These are phyloP conservation scores for Ilyonectria destructans DNA, from an alignment of 2,329 filamentous ascomycete genomes.

Conservation along the genomic window DNA sequence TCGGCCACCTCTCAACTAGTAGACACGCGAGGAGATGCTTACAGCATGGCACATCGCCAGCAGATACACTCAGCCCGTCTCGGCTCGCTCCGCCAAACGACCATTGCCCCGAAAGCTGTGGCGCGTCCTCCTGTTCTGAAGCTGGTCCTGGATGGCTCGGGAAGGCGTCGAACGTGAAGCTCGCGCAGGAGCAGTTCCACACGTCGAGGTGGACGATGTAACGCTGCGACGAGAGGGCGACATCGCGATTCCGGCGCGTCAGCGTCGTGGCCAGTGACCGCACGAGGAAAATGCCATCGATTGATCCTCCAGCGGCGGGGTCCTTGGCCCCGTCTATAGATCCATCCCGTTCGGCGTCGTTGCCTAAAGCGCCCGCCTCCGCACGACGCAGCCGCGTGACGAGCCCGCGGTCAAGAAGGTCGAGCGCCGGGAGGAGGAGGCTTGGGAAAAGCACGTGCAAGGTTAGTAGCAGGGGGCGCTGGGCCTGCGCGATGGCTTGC, in stretches of 20 bases:
- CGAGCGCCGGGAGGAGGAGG: constrained; percentile 86
- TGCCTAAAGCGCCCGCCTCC: background rate
- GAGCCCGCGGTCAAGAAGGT: constrained; percentile 86
- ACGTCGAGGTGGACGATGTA: constrained; percentile 83
- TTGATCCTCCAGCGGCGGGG: constrained; percentile 21
- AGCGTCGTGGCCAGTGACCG: constrained; percentile 68
- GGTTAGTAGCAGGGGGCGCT: constrained; percentile 77
- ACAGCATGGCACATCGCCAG: constrained; percentile 73
- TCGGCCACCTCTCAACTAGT: constrained; percentile 77
- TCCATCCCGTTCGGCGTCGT: constrained; percentile 23
- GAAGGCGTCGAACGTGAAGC: constrained; percentile 84
- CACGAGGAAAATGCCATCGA: constrained; percentile 71
- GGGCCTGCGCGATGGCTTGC: constrained; percentile 45
- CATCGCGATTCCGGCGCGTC: constrained; percentile 44
- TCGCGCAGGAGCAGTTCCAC: constrained; percentile 94
- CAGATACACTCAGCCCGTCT: constrained; percentile 51
- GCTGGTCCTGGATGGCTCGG: constrained; percentile 43
- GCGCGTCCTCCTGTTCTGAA: background rate
- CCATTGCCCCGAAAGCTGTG: constrained; percentile 44
- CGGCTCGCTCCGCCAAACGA: constrained; percentile 68
- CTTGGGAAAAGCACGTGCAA: constrained; percentile 90
- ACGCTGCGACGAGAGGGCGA: constrained; percentile 37
- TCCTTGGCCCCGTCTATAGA: background rate
- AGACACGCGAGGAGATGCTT: constrained; percentile 93
- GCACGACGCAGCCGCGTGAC: constrained; percentile 69